phyloP scores from a whole-genome alignment of 345 rosid species.

The Aquilaria sinensis region DNA sequence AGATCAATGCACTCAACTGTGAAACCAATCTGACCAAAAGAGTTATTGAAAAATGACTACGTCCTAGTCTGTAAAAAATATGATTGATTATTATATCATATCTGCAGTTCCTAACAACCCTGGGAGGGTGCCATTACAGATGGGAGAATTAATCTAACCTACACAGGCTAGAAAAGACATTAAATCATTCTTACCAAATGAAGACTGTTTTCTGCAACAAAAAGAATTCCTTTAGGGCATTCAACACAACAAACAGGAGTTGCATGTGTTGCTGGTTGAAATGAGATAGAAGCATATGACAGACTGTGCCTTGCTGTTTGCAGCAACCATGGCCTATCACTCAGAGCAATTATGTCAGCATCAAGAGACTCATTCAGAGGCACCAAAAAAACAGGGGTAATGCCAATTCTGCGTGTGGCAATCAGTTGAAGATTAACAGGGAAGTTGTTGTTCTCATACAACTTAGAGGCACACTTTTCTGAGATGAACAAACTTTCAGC shows the following conservation, averaged over 20 bases:
- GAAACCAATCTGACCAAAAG: no score
- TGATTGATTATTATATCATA: not conserved
- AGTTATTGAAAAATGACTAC: not conserved
- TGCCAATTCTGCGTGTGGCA: conserved; percentile 87
- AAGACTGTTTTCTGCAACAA: conserved; percentile 91
- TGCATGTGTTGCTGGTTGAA: conserved; percentile 94
- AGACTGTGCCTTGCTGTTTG: conserved; percentile 92
- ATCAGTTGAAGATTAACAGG: conserved; percentile 68
- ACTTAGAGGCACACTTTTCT: conserved; percentile 22
- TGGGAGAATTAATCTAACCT: no score
- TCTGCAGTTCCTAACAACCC: no score
- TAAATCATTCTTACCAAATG: conserved; percentile 61
- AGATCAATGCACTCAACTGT: no score
- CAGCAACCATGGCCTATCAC: conserved; percentile 97
- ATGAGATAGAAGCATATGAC: conserved; percentile 81
- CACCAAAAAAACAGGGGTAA: conserved; percentile 94
- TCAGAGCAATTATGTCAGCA: conserved; percentile 82
- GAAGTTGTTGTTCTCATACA: conserved; percentile 25
- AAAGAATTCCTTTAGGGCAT: conserved; percentile 88
- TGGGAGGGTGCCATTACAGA: no score
- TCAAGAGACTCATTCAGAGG: conserved; percentile 73
- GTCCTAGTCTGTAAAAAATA: not conserved
- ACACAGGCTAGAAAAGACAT: not conserved
- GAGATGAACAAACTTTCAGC: conserved; percentile 23
- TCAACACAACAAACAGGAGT: conserved; percentile 89